Evolutionary conservation across 192 early-diverging fungal species (phyloP).

Genomic region (Funneliformis mosseae): DNA sequence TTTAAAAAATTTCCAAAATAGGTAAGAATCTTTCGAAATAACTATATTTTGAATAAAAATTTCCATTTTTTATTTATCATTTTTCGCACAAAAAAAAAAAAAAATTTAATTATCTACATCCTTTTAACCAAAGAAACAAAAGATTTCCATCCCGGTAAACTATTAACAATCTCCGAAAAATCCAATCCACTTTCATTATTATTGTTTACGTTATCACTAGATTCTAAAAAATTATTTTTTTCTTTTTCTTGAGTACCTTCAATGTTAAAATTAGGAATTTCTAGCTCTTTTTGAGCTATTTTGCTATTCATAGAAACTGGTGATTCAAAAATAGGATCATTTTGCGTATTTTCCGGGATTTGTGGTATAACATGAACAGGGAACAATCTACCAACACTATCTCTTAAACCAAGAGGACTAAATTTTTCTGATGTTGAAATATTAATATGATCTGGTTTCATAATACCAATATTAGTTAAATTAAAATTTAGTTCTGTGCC

Average conservation of each 20-base stretch:
- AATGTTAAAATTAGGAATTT: background rate
- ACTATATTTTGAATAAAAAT: too few species aligned
- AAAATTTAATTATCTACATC: background rate
- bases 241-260: background rate
- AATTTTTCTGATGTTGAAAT: background rate
- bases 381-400: background rate
- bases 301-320: background rate
- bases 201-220: background rate
- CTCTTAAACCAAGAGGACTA: background rate
- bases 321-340: background rate
- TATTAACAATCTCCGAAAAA: slow-evolving; percentile 1
- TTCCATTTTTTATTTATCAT: too few species aligned
- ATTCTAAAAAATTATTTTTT: background rate
- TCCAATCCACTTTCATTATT: background rate
- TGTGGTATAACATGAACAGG: background rate
- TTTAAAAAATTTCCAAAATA: too few species aligned
- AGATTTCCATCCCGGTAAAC: background rate
- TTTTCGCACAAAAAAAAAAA: background rate
- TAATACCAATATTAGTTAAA: background rate
- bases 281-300: background rate
- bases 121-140: background rate
- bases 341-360: background rate
- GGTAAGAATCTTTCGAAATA: too few species aligned
- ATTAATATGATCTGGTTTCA: background rate
- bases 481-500: background rate